Evolutionary conservation across 2,329 filamentous ascomycete species (phyloP).

Genomic region (Torrubiellomyces zombiae): DNA sequence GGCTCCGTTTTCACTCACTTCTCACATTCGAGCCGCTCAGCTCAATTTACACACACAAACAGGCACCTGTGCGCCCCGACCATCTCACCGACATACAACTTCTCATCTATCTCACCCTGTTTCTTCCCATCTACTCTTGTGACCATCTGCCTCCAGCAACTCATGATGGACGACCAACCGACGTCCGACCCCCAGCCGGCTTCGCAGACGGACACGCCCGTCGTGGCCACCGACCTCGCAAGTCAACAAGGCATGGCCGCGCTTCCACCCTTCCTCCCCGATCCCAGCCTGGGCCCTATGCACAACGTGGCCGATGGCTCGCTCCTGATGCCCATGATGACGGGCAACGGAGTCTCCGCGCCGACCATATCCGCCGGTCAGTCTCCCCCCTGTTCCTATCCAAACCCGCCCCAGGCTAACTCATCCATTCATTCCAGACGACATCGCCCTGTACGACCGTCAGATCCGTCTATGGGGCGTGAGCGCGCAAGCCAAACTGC

Average conservation of each 20-base stretch:
- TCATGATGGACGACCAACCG: too few relatives aligned
- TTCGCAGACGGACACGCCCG: background rate
- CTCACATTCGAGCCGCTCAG: too few relatives aligned
- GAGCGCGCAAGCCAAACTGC: slow-evolving; percentile 83
- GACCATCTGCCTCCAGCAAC: too few relatives aligned
- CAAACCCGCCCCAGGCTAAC: background rate
- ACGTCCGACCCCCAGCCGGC: too few relatives aligned
- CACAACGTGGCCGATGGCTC: slow-evolving; percentile 11
- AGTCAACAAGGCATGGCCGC: too few relatives aligned
- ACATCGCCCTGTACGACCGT: slow-evolving; percentile 92
- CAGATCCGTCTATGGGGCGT: slow-evolving; percentile 97
- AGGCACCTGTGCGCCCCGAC: too few relatives aligned
- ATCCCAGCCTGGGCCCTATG: slow-evolving; percentile 11
- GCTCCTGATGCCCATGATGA: slow-evolving; percentile 15
- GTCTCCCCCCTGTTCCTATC: slow-evolving; percentile 1
- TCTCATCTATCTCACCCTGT: too few relatives aligned
- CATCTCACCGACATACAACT: too few relatives aligned
- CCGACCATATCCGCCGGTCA: slow-evolving; percentile 19
- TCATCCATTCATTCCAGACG: slow-evolving; percentile 37
- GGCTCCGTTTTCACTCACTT: too few relatives aligned
- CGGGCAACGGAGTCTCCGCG: slow-evolving; percentile 11
- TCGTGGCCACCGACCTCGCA: too few relatives aligned
- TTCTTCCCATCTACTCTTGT: too few relatives aligned
- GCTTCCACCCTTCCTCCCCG: slow-evolving; percentile 10
- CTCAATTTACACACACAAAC: too few relatives aligned